These are phyloP conservation scores for Thraustochytrium striatum DNA, from an alignment of 352 stramenopile species.

Conservation along the genomic window DNA sequence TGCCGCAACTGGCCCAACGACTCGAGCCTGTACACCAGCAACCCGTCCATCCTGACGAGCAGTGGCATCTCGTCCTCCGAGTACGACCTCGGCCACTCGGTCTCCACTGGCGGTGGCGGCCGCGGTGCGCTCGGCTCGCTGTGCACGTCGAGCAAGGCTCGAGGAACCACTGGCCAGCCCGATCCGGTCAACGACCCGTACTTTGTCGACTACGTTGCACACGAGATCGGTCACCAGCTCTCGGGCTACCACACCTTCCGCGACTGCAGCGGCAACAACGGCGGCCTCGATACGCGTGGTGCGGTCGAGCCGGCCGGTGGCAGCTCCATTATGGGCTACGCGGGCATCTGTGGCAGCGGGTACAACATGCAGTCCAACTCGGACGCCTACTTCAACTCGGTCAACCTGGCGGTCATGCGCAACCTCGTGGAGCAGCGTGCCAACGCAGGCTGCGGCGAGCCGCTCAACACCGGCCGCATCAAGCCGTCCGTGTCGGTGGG, in stretches of 20 bases:
- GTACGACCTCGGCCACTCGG: slow-evolving; percentile 32
- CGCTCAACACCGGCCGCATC: background rate
- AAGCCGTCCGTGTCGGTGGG: background rate
- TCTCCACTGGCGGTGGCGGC: slow-evolving; percentile 16
- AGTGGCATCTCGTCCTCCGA: slow-evolving; percentile 14
- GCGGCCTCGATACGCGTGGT: background rate
- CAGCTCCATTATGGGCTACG: slow-evolving; percentile 48
- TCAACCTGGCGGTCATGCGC: slow-evolving; percentile 38
- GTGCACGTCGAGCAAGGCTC: slow-evolving; percentile 17
- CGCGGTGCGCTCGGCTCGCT: background rate
- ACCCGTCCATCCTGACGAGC: background rate
- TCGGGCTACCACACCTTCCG: slow-evolving; percentile 23
- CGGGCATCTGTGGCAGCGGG: slow-evolving; percentile 4
- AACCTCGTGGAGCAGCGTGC: slow-evolving; percentile 6
- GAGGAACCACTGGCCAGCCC: slow-evolving; percentile 18
- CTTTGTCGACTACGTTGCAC: slow-evolving; percentile 31
- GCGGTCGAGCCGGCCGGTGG: slow-evolving; percentile 47
- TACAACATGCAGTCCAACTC: slow-evolving; percentile 48
- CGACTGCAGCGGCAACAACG: slow-evolving; percentile 23
- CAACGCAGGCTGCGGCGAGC: background rate
- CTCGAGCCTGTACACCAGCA: slow-evolving; percentile 24
- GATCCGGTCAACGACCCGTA: slow-evolving; percentile 17
- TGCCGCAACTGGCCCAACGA: slow-evolving; percentile 19
- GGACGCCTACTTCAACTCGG: slow-evolving; percentile 46
- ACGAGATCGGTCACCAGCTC: slow-evolving; percentile 45